Evolutionary conservation across 768 basidiomycete species (phyloP).

Genomic region (Leccinum broughii): DNA sequence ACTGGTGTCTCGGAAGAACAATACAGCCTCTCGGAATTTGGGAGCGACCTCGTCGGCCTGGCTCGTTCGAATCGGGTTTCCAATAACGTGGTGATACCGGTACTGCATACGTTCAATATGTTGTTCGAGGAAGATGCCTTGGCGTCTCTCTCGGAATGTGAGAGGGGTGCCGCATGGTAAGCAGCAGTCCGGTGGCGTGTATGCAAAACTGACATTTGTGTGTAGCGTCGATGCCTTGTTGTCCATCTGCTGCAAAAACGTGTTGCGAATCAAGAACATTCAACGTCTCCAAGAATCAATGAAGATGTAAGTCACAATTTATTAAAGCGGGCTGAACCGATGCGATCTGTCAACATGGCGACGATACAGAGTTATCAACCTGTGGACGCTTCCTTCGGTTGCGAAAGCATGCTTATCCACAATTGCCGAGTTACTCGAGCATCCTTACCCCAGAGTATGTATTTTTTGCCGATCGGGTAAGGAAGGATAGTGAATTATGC

Average conservation of each 20-base stretch:
- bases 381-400: constrained; percentile 54
- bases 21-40: constrained; percentile 54
- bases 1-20: constrained; percentile 23
- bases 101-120: constrained; percentile 72
- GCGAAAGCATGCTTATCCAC: constrained; percentile 41
- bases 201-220: constrained; percentile 9
- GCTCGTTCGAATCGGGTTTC: constrained; percentile 53
- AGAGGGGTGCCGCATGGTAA: constrained; percentile 54
- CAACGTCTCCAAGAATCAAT: constrained; percentile 78
- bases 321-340: constrained; percentile 16
- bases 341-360: constrained; percentile 15
- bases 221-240: constrained; percentile 57
- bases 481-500: constrained; percentile 7
- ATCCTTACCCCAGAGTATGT: constrained; percentile 78
- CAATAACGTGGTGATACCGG: constrained; percentile 81
- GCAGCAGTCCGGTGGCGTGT: constrained; percentile 26
- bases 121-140: constrained; percentile 72
- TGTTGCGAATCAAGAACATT: constrained; percentile 75
- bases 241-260: constrained; percentile 57
- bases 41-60: constrained; percentile 56
- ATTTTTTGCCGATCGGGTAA: constrained; percentile 12
- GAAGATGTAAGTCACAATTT: constrained; percentile 66
- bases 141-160: constrained; percentile 44
- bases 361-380: constrained; percentile 57
- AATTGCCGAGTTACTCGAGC: constrained; percentile 65